Evolutionary conservation across 2,329 filamentous ascomycete genomes (phyloP), one percentile per base, ranked within the genome.

Genomic region (Teratosphaeriaceae sp.): DNA sequence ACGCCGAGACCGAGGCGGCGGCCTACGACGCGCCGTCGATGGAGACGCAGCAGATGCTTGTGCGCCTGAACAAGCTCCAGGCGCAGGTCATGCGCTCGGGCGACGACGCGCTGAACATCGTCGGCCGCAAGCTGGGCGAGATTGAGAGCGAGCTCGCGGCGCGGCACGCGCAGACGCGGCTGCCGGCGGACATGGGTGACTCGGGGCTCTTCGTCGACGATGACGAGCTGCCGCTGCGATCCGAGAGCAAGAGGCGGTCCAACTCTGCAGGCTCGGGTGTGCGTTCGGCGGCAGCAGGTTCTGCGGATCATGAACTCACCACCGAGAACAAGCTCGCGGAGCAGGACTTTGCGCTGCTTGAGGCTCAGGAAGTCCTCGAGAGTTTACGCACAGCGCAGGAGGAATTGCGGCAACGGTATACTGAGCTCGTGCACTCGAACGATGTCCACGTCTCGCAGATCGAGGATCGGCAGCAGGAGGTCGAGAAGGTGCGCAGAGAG

Each of bases 41-140:
- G 23, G 51, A 61, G 33, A 57, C 55, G 12, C 59, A 59, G 43
- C 53, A 59, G 35, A 45, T 68, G 29, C 51, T 68, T n/a, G 53
- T 62, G 41, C 60, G 63, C 13, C 53, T 68, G 38, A 57, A 58
- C 45, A 58, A 56, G 34, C 54, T 68, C 36, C 63, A 63, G 43
- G 55, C 58, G 38, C 55, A 59, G 26, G 51, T 68, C 19, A 55
- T 64, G 47, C 59, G 59, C 43, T 51, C 53, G 16, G 52, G 55
- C 3, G 54, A 50, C 22, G 44, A 55, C 18, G 48, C 49, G 4
- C 42, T 58, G 40, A 46, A 52, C 22, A 44, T 60, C 27, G 54
- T 60, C 12, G 53, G 46, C 7, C 44, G 49, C 13, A 58, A 59
- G 31, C 36, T 67, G 26, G 49, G 49, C 31, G 55, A 59, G 42